These are phyloP conservation scores for Metschnikowia gelsemii DNA, from an alignment of 805 yeast genomes.

Conservation along the genomic window DNA sequence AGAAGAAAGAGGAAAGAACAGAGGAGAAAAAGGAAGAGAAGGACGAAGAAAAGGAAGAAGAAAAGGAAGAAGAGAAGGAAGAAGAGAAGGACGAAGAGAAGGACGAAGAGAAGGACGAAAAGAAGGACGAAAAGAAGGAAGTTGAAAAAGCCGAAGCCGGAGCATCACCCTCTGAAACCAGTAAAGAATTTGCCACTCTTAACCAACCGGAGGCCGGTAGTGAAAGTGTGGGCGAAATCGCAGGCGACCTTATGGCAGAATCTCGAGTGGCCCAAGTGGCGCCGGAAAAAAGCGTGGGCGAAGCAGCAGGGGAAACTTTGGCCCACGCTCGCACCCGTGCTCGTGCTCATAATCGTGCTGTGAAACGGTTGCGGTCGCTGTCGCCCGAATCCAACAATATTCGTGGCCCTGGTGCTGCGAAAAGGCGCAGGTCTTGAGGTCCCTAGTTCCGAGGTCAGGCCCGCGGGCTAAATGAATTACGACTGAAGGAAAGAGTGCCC, in stretches of 20 bases:
- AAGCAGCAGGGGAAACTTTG: slow-evolving; percentile 6
- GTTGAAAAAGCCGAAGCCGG: too few species aligned
- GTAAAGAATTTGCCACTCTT: slow-evolving; percentile 1
- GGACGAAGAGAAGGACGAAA: not conserved
- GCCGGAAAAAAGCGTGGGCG: slow-evolving; percentile 5
- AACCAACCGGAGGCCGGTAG: slow-evolving; percentile 1
- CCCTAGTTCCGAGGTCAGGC: too few species aligned
- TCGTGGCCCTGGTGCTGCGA: not conserved
- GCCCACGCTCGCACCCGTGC: slow-evolving; percentile 10
- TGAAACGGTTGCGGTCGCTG: too few species aligned
- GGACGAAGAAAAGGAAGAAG: not conserved
- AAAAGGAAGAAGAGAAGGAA: not conserved
- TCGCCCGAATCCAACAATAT: not conserved
- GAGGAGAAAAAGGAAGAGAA: slow-evolving; percentile 4
- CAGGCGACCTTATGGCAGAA: slow-evolving; percentile 9
- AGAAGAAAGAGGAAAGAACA: slow-evolving; percentile 2
- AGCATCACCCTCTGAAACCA: too few species aligned
- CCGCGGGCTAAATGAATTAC: too few species aligned
- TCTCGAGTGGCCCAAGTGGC: slow-evolving; percentile 1
- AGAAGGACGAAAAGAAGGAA: not conserved
- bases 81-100: not conserved
- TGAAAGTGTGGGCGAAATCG: slow-evolving; percentile 7
- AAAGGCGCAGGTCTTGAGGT: slow-evolving; percentile 2
- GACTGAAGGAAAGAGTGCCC: too few species aligned
- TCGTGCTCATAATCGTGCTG: too few species aligned